Evolutionary conservation across 345 rosid genomes (phyloP), one percentile per base, ranked within the genome.

Genomic region (Atalantia buxifolia): DNA sequence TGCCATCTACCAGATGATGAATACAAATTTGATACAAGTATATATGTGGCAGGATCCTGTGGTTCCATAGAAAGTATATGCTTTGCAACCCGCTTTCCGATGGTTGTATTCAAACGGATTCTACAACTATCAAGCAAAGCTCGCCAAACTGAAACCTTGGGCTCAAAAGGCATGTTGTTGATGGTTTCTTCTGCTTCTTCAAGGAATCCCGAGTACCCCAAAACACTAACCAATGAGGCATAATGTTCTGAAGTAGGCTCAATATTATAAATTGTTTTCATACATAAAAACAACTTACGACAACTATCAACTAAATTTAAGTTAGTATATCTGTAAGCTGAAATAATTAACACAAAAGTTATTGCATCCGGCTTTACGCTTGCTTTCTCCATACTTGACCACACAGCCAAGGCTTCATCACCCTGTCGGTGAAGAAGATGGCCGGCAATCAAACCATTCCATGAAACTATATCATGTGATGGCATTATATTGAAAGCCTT

Each of bases 1-100:
- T 88, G 92, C 95, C 95, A 91, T 69, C 94, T 84, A 65, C 99
- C 98, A 9, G 96, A 91, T 60, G 98, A 91, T n/a, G 97, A 89
- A 83, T 93, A 93, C 65, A 93, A 85, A 82, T 95, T 95, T 77
- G 97, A 87, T 3, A 90, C 79, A 45, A 95, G 94, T 31, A 89
- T 84, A 78, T 82, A 92, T 0, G 92, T 90, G n/a, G 94, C 88
- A 9, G 98, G 90, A 77, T 78, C 93, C 9, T 79, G 88, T 0
- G 96, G 96, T 67, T 89, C 83, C 79, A 79, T 82, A 0, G 87
- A 81, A 62, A 93, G 83, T 71, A 93, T 77, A 16, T 63, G 92
- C 85, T 87, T 93, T 24, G 88, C 84, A 36, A 85, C 86, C 6
- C 89, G 84, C 82, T 87, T 92, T 2, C 92, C 96, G 0, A 89